A percentile compares a stretch with the other conserved stretches of the same genome.
These are phyloP conservation scores for Mortierella sp. DNA, from an alignment of 371 early-diverging fungal species.

Conservation along the genomic window DNA sequence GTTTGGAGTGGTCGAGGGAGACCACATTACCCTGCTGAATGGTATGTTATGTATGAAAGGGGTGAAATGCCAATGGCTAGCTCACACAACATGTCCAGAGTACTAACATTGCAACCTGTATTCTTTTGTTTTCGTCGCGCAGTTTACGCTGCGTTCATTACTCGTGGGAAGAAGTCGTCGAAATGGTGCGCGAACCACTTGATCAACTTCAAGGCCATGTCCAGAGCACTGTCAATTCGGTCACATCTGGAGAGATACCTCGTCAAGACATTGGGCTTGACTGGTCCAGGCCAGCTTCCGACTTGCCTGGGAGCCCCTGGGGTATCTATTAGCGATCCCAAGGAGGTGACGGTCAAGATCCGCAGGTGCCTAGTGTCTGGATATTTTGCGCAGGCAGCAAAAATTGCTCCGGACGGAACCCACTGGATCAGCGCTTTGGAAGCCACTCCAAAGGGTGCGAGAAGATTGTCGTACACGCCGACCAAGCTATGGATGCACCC, in stretches of 20 bases:
- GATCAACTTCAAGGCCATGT: conserved; percentile 80
- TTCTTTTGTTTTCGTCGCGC: not conserved
- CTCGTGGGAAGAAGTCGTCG: conserved; percentile 70
- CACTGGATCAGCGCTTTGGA: conserved; percentile 65
- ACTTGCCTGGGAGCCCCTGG: conserved; percentile 61
- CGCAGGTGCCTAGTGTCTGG: conserved; percentile 82
- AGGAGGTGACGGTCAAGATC: conserved; percentile 63
- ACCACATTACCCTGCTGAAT: conserved; percentile 84
- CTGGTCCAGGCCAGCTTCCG: conserved; percentile 52
- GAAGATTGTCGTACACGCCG: conserved; percentile 11
- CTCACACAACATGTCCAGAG: not conserved
- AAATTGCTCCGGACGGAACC: conserved; percentile 75
- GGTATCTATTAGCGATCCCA: conserved; percentile 34
- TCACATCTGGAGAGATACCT: conserved; percentile 78
- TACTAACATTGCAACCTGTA: not conserved
- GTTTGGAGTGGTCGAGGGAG: conserved; percentile 89
- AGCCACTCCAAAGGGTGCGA: not conserved
- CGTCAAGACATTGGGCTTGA: conserved; percentile 41
- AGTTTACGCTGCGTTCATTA: conserved; percentile 85
- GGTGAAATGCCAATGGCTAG: too few species aligned
- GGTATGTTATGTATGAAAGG: conserved; percentile 27
- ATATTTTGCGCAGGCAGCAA: conserved; percentile 84
- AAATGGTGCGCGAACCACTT: conserved; percentile 84
- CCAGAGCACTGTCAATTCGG: conserved; percentile 78
- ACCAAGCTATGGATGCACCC: conserved; percentile 76